Base-by-base conservation (phyloP, 1,284 basidiomycete genomes). In the Trichosporon ovoides region DNA sequence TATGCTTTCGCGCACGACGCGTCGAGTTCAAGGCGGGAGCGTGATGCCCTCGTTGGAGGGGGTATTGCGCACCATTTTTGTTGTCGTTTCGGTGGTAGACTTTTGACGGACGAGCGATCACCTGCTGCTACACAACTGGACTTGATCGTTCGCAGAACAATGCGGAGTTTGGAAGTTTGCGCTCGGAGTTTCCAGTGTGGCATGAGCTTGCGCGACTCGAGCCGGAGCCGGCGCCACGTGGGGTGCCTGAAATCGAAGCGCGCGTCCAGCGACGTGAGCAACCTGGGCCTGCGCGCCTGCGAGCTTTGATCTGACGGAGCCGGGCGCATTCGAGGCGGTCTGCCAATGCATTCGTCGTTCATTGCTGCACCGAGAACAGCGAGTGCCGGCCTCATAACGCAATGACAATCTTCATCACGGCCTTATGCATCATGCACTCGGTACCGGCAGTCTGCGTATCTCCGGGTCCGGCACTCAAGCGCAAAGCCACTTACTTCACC, bases 61-160 rank as follows among this genome's bases (percentile, higher is more conserved):
- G 35, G 40, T 34, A 40, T 58, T 55, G 61, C 61, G 61, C 61
- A 63, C 61, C 61, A 63, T 63, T 63, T 57, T 63, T 35, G 48
- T 37, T 50, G 52, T 53, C 33, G 38, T 52, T n/a, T 13, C 34
- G 57, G 35, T 52, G 53, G 37, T 50, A 52, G 59, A 43, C 40
- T 58, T 57, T 60, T 63, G 61, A 63, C 19, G 61, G 61, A 53
- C 59, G 58, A 43, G 37, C 53, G 53, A 50, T 43, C 13, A 40
- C 40, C 24, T 48, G 14, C 10, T 24, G 24, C 24, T 16, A 18
- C 16, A 48, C 43, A 48, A 31, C 24, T 4, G n/a, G 22, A 48
- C 12, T 31, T 48, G 28, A 20, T 48, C 43, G 28, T 31, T 31
- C 28, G 43, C 22, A 9, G 6, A 5, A 1, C 40, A 28, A 22